phyloP scores from a whole-genome alignment of 1,139 yeast species.

The Hyphopichia khmerensis region DNA sequence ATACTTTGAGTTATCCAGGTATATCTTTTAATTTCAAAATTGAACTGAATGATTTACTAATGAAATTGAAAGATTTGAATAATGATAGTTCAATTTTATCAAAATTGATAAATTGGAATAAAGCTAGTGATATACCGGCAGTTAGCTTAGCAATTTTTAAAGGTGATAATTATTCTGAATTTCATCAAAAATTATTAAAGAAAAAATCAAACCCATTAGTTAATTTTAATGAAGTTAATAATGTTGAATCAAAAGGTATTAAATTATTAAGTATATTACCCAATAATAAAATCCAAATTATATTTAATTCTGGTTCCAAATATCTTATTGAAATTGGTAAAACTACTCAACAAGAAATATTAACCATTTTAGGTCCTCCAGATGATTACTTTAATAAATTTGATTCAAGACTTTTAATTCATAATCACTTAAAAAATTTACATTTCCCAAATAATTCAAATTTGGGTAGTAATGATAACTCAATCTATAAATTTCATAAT shows the following conservation, averaged over 20 bases:
- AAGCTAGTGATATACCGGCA: slow-evolving; percentile 33
- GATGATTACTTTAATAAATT: slow-evolving; percentile 51
- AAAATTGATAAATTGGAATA: slow-evolving; percentile 32
- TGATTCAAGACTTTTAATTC: slow-evolving; percentile 45
- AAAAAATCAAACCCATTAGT: not conserved
- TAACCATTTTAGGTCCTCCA: slow-evolving; percentile 54
- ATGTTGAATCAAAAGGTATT: not conserved
- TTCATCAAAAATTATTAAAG: slow-evolving; percentile 7
- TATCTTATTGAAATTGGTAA: slow-evolving; percentile 28
- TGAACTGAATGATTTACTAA: slow-evolving; percentile 16
- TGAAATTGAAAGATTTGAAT: slow-evolving; percentile 11
- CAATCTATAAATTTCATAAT: slow-evolving; percentile 49
- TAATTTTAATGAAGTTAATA: not conserved
- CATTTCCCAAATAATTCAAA: not conserved
- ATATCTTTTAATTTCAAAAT: slow-evolving; percentile 45
- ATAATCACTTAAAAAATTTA: slow-evolving; percentile 24
- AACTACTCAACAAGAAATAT: slow-evolving; percentile 51
- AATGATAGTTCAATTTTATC: slow-evolving; percentile 23
- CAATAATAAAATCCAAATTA: slow-evolving; percentile 6
- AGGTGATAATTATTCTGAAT: slow-evolving; percentile 30
- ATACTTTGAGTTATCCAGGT: slow-evolving; percentile 55
- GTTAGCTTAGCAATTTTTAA: slow-evolving; percentile 34
- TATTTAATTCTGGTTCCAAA: slow-evolving; percentile 6
- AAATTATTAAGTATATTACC: not conserved
- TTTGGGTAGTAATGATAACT: slow-evolving; percentile 10